Base-by-base conservation (phyloP, 768 basidiomycete species). In the Lentinula edodes region DNA sequence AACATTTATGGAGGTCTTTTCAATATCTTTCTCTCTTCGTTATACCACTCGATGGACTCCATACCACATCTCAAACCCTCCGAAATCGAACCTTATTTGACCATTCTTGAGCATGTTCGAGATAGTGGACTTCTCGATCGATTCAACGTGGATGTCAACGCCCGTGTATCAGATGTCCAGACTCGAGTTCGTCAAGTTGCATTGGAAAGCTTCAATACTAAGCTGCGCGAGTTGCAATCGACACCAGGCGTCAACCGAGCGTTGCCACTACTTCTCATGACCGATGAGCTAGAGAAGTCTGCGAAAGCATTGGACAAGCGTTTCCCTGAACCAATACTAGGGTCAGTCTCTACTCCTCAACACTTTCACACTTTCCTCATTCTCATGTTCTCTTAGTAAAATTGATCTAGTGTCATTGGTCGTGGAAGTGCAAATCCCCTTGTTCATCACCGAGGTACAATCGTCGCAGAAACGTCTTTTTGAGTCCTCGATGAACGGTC, bases 231-330 rank as follows among this genome's bases (percentile, higher is more conserved):
- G 66, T 76, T 90, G 66, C 84, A 85, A 65, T 74, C 83, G 2
- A 76, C 85, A 6, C 89, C 90, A 4, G 91, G 91, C 1, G 88
- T 90, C 12, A 93, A 94, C 67, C 80, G 88, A 45, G 91, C 93
- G 0, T 74, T 93, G 39, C 93, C 93, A 1, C 75, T 95, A 41
- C 74, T 96, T 34, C 72, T 91, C 34, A 85, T 96, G 83, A 92
- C 91, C 4, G 89, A 90, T 52, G 95, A 96, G 75, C 75, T 97
- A 2, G 93, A 96, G 79, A 96, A 93, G 71, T 76, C 80, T 41
- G 85, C 90, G 16, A 95, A 95, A 72, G 75, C 81, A 28, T 78
- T 96, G 38, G 90, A 95, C 72, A 93, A 94, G 72, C 84, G 89
- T 61, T 99, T 96, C 74, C 85, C 88, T 0, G 85, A 91, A 60